phyloP scores from a whole-genome alignment of 257 asterid genomes.

The Solanum acaule region DNA sequence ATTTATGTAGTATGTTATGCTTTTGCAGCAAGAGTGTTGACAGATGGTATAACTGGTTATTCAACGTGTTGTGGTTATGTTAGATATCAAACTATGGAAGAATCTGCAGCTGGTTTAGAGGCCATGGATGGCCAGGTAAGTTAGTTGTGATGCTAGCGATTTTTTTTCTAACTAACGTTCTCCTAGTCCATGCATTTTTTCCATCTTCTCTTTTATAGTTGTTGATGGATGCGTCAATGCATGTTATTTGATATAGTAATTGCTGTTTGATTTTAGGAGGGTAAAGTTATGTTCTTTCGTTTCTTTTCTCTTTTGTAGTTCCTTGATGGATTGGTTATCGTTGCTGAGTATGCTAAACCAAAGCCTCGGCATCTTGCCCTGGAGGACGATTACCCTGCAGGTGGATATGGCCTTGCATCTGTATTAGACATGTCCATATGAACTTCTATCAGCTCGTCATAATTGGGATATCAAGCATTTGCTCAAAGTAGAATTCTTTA shows the following conservation, averaged over 20 bases:
- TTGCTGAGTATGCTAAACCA: conserved; percentile 76
- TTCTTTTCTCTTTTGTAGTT: conserved; percentile 36
- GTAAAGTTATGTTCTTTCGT: not conserved
- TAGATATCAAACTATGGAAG: conserved; percentile 50
- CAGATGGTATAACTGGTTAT: conserved; percentile 67
- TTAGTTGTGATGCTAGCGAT: not conserved
- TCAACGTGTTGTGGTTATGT: conserved; percentile 95
- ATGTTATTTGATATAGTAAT: not conserved
- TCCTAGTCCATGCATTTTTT: not conserved
- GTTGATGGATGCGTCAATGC: not conserved
- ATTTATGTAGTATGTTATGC: not conserved
- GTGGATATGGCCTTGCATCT: conserved; percentile 3
- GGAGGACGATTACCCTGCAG: not conserved
- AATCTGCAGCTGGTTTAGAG: conserved; percentile 60
- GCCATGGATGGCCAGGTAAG: conserved; percentile 91
- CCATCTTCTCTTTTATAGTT: not conserved
- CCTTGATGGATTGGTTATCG: conserved; percentile 82
- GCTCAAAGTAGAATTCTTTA: not conserved
- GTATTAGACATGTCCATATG: not conserved
- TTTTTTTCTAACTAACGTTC: not conserved
- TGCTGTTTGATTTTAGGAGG: not conserved
- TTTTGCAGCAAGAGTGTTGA: conserved; percentile 76
- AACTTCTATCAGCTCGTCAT: not conserved
- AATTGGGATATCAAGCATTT: not conserved
- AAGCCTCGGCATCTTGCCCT: conserved; percentile 37